Base-by-base conservation (phyloP, 805 yeast genomes). In the Saccharomycopsis lassenensis region DNA sequence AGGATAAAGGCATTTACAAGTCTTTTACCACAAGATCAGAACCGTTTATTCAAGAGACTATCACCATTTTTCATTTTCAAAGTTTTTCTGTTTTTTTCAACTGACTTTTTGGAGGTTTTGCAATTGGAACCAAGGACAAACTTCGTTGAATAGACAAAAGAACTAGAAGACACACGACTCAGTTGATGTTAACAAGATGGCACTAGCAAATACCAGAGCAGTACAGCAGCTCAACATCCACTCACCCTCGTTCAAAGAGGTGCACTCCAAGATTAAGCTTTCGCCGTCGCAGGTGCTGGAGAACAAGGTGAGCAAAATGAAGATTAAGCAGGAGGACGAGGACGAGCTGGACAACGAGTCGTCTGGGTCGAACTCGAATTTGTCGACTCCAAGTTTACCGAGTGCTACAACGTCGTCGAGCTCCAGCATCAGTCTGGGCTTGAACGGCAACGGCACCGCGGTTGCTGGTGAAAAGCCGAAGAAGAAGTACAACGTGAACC, bases 401-500 rank as follows among this genome's bases (percentile, higher is more conserved):
- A 25, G 7, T 7, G 29, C 7, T 12, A 16, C 7, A n/a, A 25
- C 29, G 7, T n/a, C 7, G 7, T 7, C 7, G 29, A 25, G 14
- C 15, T 7, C 11, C 15, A 25, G 29, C 7, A 7, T n/a, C 14
- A 16, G 14, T 25, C 14, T n/a, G 14, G 29, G 11, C 12, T 7
- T 6, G 12, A 12, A 12, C 11, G 14, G 14, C 12, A 25, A n/a
- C 29, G 14, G 12, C 29, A n/a, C 12, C 11, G 24, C 8, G 24
- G 24, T n/a, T n/a, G n/a, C 31, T 11, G 19, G 14, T 23, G 44
- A 37, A 3, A 38, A 35, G 22, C 44, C 44, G 7, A 30, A 30
- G 22, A 37, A 37, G 25, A 41, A 41, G 21, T 41, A 41, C 31
- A 41, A 41, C 26, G 33, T 29, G 20, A 39, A 39, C 25, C 48